Percentiles rank a stretch among this genome's conserved stretches.
phyloP scores from a whole-genome alignment of 1,139 yeast species.

The Geotrichum aggregatum region DNA sequence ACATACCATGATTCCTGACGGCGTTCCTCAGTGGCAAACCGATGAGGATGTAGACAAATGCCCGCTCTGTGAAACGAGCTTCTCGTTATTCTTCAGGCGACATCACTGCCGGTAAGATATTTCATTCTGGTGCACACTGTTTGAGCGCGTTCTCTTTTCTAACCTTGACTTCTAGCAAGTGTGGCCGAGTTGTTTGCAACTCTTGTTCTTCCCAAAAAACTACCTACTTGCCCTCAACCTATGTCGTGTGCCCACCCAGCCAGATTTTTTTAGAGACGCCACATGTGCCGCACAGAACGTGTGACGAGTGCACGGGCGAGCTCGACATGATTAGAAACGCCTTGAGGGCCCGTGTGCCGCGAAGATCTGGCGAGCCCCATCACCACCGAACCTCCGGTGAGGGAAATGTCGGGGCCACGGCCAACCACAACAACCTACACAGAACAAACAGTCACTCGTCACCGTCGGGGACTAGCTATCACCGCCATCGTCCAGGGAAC shows the following conservation, averaged over 20 bases:
- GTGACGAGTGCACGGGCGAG: constrained; percentile 66
- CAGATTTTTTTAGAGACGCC: constrained; percentile 49
- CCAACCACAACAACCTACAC: background rate
- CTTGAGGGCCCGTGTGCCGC: constrained; percentile 21
- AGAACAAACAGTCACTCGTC: background rate
- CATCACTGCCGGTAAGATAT: constrained; percentile 73
- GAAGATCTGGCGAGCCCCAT: background rate
- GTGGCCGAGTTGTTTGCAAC: constrained; percentile 75
- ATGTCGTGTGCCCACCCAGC: constrained; percentile 47
- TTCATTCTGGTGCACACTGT: too few species aligned
- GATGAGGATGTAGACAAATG: constrained; percentile 63
- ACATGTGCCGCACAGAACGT: constrained; percentile 57
- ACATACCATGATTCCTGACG: constrained; percentile 24
- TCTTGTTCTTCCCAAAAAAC: constrained; percentile 53
- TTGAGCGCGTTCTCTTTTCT: too few species aligned
- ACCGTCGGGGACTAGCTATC: background rate
- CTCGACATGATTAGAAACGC: constrained; percentile 50
- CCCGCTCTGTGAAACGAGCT: constrained; percentile 53
- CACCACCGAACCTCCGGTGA: background rate
- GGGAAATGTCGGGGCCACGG: too few species aligned
- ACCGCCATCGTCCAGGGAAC: constrained; percentile 1
- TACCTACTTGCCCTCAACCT: constrained; percentile 47
- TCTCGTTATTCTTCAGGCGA: constrained; percentile 67
- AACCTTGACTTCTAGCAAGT: constrained; percentile 41
- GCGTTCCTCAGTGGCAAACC: constrained; percentile 69